Evolutionary conservation across 192 early-diverging fungal genomes (phyloP).

Genomic region (Neocallimastix lanati): DNA sequence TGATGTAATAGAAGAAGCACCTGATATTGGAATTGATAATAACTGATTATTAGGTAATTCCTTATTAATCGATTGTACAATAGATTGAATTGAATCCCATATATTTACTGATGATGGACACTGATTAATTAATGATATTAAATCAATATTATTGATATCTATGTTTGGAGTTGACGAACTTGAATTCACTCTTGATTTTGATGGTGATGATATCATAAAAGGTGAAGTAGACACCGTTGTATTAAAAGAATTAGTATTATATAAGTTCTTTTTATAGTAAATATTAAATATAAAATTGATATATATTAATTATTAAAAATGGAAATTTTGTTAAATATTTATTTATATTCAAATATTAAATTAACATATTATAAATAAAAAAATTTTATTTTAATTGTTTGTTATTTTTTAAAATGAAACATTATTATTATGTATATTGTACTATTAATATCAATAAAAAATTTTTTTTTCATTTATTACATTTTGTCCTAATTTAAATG

Average conservation of each 20-base stretch:
- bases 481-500: neutral
- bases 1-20: no score
- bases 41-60: neutral
- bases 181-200: neutral
- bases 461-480: neutral
- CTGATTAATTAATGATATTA: neutral
- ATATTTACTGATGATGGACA: neutral
- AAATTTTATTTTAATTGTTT: no score
- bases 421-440: no score
- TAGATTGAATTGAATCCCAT: neutral
- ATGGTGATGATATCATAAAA: neutral
- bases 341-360: no score
- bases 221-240: neutral
- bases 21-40: no score
- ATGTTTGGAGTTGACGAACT: neutral
- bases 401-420: no score
- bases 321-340: no score
- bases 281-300: no score
- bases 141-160: neutral
- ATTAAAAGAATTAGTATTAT: neutral
- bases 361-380: no score
- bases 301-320: no score
- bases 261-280: neutral
- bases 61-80: neutral
- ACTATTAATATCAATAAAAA: no score